phyloP scores from a whole-genome alignment of 192 early-diverging fungal species.

The Entomortierella lignicola region DNA sequence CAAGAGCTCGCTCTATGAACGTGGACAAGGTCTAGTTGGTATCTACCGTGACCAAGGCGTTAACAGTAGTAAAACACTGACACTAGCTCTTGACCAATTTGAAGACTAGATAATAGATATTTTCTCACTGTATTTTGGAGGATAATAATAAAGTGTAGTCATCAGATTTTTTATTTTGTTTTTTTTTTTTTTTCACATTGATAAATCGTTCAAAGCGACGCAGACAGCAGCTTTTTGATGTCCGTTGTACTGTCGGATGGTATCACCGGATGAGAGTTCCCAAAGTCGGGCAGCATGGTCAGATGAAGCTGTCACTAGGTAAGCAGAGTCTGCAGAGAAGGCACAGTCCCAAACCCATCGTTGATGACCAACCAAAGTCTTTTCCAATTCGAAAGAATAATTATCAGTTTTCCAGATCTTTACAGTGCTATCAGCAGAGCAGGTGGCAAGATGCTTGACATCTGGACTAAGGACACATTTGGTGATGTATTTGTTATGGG shows the following conservation, averaged over 20 bases:
- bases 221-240: slow-evolving; percentile 91
- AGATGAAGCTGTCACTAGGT: slow-evolving; percentile 89
- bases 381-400: slow-evolving; percentile 72
- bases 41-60: slow-evolving; percentile 91
- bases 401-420: slow-evolving; percentile 83
- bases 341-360: slow-evolving; percentile 95
- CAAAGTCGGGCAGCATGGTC: slow-evolving; percentile 87
- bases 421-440: slow-evolving; percentile 88
- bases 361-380: slow-evolving; percentile 84
- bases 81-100: slow-evolving; percentile 61
- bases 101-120: slow-evolving; percentile 23
- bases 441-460: slow-evolving; percentile 83
- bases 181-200: slow-evolving; percentile 35
- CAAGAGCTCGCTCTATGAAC: slow-evolving; percentile 94
- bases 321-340: slow-evolving; percentile 92
- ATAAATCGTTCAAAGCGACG: slow-evolving; percentile 86
- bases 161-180: not conserved
- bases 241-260: slow-evolving; percentile 88
- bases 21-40: slow-evolving; percentile 93
- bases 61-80: slow-evolving; percentile 87
- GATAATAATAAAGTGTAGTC: too few species aligned
- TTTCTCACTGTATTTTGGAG: too few species aligned
- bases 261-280: slow-evolving; percentile 82
- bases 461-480: slow-evolving; percentile 87
- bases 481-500: slow-evolving; percentile 87